phyloP scores from a whole-genome alignment of 2,329 filamentous ascomycete species.

The Trichoderma sp. region DNA sequence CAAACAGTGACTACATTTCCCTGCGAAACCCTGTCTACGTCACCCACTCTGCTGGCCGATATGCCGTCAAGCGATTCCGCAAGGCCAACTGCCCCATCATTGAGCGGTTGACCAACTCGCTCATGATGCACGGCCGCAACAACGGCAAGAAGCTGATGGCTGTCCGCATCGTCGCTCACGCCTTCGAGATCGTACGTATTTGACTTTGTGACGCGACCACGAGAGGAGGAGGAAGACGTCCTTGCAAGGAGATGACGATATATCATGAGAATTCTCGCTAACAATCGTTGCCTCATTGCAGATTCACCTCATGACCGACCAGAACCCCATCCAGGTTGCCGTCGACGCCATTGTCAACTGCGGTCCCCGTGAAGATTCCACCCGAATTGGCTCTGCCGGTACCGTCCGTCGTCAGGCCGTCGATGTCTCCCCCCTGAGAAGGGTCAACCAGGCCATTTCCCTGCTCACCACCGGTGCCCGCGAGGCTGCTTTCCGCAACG shows the following conservation, averaged over 20 bases:
- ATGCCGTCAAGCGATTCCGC: slow-evolving; percentile 99
- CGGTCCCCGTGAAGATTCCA: slow-evolving; percentile 99
- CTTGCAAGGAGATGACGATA: background rate
- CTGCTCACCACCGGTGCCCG: slow-evolving; percentile 98
- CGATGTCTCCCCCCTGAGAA: slow-evolving; percentile 98
- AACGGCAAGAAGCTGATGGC: slow-evolving; percentile 99
- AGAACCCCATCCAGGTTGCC: slow-evolving; percentile 99
- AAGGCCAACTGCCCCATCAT: slow-evolving; percentile 99
- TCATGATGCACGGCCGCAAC: slow-evolving; percentile 99
- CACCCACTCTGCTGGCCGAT: slow-evolving; percentile 97
- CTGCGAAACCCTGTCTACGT: slow-evolving; percentile 99
- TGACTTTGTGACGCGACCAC: background rate
- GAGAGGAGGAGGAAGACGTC: background rate
- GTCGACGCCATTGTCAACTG: slow-evolving; percentile 99
- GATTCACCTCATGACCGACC: slow-evolving; percentile 99
- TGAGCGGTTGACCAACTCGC: slow-evolving; percentile 99
- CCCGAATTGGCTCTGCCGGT: slow-evolving; percentile 98
- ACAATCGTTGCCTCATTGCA: slow-evolving; percentile 39
- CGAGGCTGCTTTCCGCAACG: slow-evolving; percentile 98
- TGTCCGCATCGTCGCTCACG: slow-evolving; percentile 96
- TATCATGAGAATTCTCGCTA: slow-evolving; percentile 23
- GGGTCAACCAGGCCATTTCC: slow-evolving; percentile 99
- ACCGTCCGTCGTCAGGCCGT: slow-evolving; percentile 99
- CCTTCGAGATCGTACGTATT: slow-evolving; percentile 95
- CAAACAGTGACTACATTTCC: slow-evolving; percentile 93